Conservation (phyloP, 2,329 filamentous ascomycete species). For the Magnaporthiopsis rhizophila region DNA sequence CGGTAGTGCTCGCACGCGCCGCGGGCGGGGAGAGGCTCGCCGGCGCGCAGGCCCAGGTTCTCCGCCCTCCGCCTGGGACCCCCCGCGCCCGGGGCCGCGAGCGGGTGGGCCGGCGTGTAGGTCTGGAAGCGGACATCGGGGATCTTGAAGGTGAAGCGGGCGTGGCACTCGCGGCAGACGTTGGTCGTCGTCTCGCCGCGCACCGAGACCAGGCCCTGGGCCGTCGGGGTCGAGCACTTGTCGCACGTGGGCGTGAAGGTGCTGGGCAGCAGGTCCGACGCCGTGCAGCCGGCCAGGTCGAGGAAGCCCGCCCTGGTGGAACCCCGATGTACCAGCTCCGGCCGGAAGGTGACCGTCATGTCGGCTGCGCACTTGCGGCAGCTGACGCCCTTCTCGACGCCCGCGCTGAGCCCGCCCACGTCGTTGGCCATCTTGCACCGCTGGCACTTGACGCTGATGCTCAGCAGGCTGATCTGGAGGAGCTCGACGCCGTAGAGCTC, state of each 20-base stretch:
- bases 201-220: conserved; percentile 61
- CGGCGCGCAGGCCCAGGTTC: conserved; percentile 47
- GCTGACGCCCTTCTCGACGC: conserved; percentile 36
- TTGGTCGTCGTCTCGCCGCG: conserved; percentile 66
- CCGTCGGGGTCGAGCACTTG: conserved; percentile 62
- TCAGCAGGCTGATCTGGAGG: conserved; percentile 58
- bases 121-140: conserved; percentile 71
- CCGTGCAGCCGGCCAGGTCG: conserved; percentile 65
- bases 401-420: conserved; percentile 49
- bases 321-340: conserved; percentile 64
- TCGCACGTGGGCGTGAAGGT: conserved; percentile 73
- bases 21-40: conserved; percentile 44
- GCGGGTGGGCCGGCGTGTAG: conserved; percentile 48
- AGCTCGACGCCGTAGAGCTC: conserved; percentile 73
- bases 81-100: conserved; percentile 16
- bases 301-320: conserved; percentile 72
- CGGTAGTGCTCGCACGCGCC: conserved; percentile 52
- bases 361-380: conserved; percentile 53
- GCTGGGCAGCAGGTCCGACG: conserved; percentile 70
- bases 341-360: conserved; percentile 49
- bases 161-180: conserved; percentile 72
- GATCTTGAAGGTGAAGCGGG: conserved; percentile 71
- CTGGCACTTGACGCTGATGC: conserved; percentile 67
- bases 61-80: conserved; percentile 40
- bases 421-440: conserved; percentile 70